A percentile compares a stretch with the other conserved stretches of the same genome.
These are phyloP conservation scores for Tremella fuciformis DNA, from an alignment of 768 basidiomycete genomes.

Conservation along the genomic window DNA sequence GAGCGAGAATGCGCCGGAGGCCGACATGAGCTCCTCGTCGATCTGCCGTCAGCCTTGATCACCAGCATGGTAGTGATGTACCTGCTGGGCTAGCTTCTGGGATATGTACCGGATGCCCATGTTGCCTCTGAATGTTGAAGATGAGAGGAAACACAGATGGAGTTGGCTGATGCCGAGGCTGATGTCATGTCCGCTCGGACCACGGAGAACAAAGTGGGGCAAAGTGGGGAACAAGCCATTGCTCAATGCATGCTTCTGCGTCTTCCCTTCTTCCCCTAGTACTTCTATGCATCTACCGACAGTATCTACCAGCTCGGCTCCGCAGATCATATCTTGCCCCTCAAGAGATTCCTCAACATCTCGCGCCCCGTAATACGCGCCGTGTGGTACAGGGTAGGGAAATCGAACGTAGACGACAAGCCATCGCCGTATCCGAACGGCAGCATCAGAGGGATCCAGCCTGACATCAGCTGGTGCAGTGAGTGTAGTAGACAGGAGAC, in stretches of 20 bases:
- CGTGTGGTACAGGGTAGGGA: conserved; percentile 76
- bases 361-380: conserved; percentile 73
- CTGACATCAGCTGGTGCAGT: conserved; percentile 54
- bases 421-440: conserved; percentile 88
- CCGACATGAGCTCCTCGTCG: conserved; percentile 89
- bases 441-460: conserved; percentile 96
- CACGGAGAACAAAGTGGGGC: no score
- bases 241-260: no score
- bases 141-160: neutral
- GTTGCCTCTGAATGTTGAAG: neutral
- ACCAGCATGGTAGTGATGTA: conserved; percentile 11
- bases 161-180: no score
- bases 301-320: neutral
- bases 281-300: no score
- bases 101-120: conserved; percentile 49
- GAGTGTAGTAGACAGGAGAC: conserved; percentile 30
- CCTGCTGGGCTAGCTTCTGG: conserved; percentile 48
- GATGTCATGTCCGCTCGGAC: no score
- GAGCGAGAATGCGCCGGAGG: conserved; percentile 82
- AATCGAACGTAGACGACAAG: conserved; percentile 82
- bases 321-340: conserved; percentile 71
- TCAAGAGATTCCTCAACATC: conserved; percentile 73
- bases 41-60: conserved; percentile 59
- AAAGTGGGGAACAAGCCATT: no score
- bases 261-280: no score